phyloP scores from a whole-genome alignment of 176 grass and related monocot species.

The Hordeum marinum region DNA sequence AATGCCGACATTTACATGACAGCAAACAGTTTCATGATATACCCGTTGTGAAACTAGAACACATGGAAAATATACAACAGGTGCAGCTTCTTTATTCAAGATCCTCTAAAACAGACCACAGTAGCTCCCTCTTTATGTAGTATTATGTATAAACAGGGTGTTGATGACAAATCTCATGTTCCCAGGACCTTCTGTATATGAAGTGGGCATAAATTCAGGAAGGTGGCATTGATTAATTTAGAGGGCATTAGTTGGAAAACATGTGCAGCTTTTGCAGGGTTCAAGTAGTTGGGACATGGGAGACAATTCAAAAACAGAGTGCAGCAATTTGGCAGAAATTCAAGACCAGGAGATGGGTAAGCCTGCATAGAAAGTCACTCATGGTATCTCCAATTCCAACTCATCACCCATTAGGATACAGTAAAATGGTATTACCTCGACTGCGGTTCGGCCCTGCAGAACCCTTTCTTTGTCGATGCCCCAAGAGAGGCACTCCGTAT shows the following conservation, averaged over 20 bases:
- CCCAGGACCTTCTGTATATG: background rate
- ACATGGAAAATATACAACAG: background rate
- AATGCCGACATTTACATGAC: background rate
- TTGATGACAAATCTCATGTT: background rate
- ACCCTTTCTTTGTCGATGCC: constrained; percentile 89
- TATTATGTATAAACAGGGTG: background rate
- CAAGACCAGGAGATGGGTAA: background rate
- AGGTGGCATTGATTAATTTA: background rate
- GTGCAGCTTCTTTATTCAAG: background rate
- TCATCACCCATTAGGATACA: background rate
- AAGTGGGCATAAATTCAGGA: background rate
- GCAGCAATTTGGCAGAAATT: background rate
- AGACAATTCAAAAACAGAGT: background rate
- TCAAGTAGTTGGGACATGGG: background rate
- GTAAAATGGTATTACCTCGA: constrained; percentile 48
- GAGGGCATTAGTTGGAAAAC: background rate
- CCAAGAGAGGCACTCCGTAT: constrained; percentile 81
- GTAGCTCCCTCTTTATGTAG: background rate
- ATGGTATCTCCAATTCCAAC: background rate
- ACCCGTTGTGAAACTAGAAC: background rate
- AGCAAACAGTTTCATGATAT: background rate
- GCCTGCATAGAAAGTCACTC: background rate
- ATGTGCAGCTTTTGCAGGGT: background rate
- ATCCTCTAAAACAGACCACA: background rate
- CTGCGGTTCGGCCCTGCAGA: constrained; percentile 62